Evolutionary conservation across 306 rosid genomes (phyloP).

Genomic region (Psophocarpus tetragonolobus): DNA sequence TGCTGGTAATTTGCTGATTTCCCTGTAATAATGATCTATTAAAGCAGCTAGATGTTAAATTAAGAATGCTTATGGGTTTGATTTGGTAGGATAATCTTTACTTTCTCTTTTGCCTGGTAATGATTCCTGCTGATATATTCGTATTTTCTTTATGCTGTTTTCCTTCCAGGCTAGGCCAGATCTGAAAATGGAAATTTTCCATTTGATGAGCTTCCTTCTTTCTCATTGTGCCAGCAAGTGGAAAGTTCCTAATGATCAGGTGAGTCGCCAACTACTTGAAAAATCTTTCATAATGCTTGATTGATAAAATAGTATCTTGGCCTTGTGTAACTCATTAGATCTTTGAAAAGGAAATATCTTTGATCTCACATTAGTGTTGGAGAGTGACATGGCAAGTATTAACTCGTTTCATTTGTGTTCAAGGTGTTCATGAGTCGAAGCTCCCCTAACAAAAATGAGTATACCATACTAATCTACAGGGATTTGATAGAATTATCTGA

Average conservation of each 20-base stretch:
- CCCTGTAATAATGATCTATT: slow-evolving; percentile 5
- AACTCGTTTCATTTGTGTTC: slow-evolving; percentile 17
- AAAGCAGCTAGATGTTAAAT: slow-evolving; percentile 12
- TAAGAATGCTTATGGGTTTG: slow-evolving; percentile 3
- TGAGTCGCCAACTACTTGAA: slow-evolving; percentile 28
- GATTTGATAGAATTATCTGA: slow-evolving; percentile 7
- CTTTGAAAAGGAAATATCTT: slow-evolving; percentile 16
- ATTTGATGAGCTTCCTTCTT: slow-evolving; percentile 92
- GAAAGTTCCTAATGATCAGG: slow-evolving; percentile 89
- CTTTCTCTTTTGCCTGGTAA: not conserved
- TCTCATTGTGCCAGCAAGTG: slow-evolving; percentile 91
- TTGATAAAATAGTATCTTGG: not conserved
- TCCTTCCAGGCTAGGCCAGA: slow-evolving; percentile 85
- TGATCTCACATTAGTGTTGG: not conserved
- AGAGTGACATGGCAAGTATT: not conserved
- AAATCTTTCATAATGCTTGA: not conserved
- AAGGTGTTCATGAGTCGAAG: slow-evolving; percentile 7
- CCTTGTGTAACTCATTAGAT: not conserved
- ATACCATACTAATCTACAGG: slow-evolving; percentile 1
- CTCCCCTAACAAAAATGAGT: slow-evolving; percentile 10
- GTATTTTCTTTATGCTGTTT: slow-evolving; percentile 27
- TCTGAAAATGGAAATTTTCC: slow-evolving; percentile 95
- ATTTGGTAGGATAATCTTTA: slow-evolving; percentile 11
- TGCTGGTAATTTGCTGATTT: slow-evolving; percentile 69
- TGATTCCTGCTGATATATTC: slow-evolving; percentile 11